Evolutionary conservation across 2,329 filamentous ascomycete genomes (phyloP), one percentile per base, ranked within the genome.

Genomic region (Scopulariopsis brevicaulis): DNA sequence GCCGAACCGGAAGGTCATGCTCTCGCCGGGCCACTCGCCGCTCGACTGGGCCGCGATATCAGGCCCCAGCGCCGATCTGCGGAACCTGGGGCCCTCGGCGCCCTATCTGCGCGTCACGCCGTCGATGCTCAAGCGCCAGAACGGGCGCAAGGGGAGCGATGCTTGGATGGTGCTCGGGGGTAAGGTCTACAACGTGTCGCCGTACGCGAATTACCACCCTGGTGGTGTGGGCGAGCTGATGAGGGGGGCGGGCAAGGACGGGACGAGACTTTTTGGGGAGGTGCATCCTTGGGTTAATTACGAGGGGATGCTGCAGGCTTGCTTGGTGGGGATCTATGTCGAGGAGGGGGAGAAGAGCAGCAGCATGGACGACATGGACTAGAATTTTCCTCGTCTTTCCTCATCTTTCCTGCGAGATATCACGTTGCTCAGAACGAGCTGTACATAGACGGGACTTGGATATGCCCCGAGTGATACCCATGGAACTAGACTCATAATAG

Each of bases 11-110:
- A 89, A 93, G 66, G 89, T 96, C 4, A 78, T 87, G 10, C 82
- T 99, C 4, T 81, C 85, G n/a, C 94, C 94, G 0, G 93, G 94
- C 35, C 92, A 93, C 75, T 96, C 90, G 2, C 93, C 94, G 0
- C 84, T 99, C 14, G 94, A 99, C 79, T 99, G 94, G 94, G 94
- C 94, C 14, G 84, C 87, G 6, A 81, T 96, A 1, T 81, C 83
- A 1, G 77, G 78, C 22, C 84, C 86, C 1, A 74, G 73, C 34
- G 76, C 81, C 34, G 86, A 90, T 62, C 81, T 91, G 28, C 86
- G 87, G n/a, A 82, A 82, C 46, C 63, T 87, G 60, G 64, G 80
- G 62, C 62, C 77, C 1, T 69, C 71, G 7, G 73, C 77, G 3
- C 74, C 80, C 59, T 78, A 83, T 77, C 73, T 89, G 50, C 84